Percentiles rank a stretch among this genome's conserved stretches.
phyloP scores from a whole-genome alignment of 164 flowering plant genomes.

The Sextonia rubra region DNA sequence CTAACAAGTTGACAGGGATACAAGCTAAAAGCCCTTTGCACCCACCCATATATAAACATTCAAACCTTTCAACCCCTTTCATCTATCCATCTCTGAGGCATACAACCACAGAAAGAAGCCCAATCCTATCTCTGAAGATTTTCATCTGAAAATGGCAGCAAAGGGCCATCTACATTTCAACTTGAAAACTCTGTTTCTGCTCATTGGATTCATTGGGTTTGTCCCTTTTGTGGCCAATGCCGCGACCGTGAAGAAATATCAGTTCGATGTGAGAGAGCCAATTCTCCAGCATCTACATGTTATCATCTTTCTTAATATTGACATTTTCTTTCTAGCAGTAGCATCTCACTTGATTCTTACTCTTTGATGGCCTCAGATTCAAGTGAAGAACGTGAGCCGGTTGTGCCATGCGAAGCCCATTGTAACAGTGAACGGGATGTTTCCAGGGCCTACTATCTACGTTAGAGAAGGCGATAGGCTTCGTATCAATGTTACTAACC shows the following conservation, averaged over 20 bases:
- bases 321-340: neutral
- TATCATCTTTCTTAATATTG: neutral
- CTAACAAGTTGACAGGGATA: conserved; percentile 22
- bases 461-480: conserved; percentile 54
- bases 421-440: conserved; percentile 64
- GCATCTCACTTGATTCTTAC: neutral
- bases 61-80: neutral
- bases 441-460: conserved; percentile 63
- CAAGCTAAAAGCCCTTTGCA: neutral
- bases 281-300: neutral
- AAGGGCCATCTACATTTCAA: conserved; percentile 7
- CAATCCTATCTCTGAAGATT: neutral
- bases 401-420: conserved; percentile 56
- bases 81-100: neutral
- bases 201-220: conserved; percentile 19
- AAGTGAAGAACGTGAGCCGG: conserved; percentile 54
- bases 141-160: neutral
- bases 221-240: conserved; percentile 14
- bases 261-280: conserved; percentile 39
- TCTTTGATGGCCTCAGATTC: conserved; percentile 29
- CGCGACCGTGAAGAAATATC: conserved; percentile 41
- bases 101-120: too few relatives aligned
- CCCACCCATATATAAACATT: conserved; percentile 10
- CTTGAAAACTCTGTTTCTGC: conserved; percentile 13
- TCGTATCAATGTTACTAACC: conserved; percentile 43